Percentiles rank a stretch among this genome's conserved stretches.
phyloP scores from a whole-genome alignment of 2,329 filamentous ascomycete species.

The Bipolaris sorokiniana region DNA sequence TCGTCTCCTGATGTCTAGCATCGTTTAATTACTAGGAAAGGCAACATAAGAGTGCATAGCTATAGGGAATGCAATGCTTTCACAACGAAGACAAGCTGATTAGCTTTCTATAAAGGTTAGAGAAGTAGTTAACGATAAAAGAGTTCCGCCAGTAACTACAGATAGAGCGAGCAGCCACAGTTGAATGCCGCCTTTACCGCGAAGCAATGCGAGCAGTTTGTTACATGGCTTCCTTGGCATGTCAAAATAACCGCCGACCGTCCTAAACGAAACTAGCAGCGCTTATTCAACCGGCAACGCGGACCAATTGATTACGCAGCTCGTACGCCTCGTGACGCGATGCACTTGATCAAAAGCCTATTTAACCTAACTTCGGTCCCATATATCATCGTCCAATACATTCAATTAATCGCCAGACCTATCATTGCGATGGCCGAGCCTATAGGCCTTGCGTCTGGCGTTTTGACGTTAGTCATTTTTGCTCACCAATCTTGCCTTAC shows the following conservation, averaged over 20 bases:
- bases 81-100: too few species aligned
- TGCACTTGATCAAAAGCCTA: background rate
- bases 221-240: background rate
- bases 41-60: too few species aligned
- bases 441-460: slow-evolving; percentile 19
- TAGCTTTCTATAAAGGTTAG: too few species aligned
- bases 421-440: slow-evolving; percentile 19
- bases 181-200: background rate
- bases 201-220: background rate
- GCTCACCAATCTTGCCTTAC: slow-evolving; percentile 18
- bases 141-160: background rate
- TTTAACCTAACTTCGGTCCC: background rate
- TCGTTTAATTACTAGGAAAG: too few species aligned
- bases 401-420: background rate
- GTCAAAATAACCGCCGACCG: background rate
- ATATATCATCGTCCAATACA: background rate
- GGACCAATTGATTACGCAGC: background rate
- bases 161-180: background rate
- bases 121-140: background rate
- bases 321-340: background rate
- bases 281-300: background rate
- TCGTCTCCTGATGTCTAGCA: too few species aligned
- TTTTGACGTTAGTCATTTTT: slow-evolving; percentile 18
- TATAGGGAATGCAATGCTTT: too few species aligned
- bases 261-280: background rate